These are phyloP conservation scores for Fraxinus excelsior DNA, from an alignment of 257 asterid genomes.

Conservation along the genomic window DNA sequence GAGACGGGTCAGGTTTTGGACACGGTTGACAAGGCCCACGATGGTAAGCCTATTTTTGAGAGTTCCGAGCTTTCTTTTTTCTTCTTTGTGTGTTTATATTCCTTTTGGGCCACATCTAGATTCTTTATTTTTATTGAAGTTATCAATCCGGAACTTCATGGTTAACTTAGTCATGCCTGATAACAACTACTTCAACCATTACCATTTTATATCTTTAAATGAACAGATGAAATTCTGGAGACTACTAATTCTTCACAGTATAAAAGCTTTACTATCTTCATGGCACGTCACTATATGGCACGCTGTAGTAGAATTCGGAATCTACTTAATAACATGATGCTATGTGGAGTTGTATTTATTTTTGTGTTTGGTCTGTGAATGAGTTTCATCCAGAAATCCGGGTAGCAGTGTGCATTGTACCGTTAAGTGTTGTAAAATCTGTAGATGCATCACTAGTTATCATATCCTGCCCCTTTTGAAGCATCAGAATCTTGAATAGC, in stretches of 20 bases:
- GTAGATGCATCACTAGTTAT: neutral
- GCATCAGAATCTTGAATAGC: neutral
- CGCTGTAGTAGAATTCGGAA: neutral
- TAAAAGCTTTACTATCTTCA: neutral
- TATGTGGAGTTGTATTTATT: too few species aligned
- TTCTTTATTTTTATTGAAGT: neutral
- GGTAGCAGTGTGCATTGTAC: neutral
- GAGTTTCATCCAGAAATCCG: neutral
- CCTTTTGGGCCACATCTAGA: neutral
- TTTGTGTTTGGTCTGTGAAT: neutral
- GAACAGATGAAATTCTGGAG: conserved; percentile 1
- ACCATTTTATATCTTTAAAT: neutral
- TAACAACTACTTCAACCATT: neutral
- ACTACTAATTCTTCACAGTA: neutral
- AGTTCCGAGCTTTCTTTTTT: conserved; percentile 4
- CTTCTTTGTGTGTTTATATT: neutral
- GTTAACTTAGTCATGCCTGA: neutral
- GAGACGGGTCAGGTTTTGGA: conserved; percentile 93
- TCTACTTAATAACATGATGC: neutral
- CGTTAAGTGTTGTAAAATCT: neutral
- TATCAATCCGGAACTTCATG: neutral
- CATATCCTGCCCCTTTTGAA: neutral
- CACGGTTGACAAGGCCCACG: conserved; percentile 93
- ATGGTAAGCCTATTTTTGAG: conserved; percentile 54
- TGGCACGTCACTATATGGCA: neutral